These are phyloP conservation scores for Erigeron canadensis DNA, from an alignment of 129 eudicot species.

Conservation along the genomic window DNA sequence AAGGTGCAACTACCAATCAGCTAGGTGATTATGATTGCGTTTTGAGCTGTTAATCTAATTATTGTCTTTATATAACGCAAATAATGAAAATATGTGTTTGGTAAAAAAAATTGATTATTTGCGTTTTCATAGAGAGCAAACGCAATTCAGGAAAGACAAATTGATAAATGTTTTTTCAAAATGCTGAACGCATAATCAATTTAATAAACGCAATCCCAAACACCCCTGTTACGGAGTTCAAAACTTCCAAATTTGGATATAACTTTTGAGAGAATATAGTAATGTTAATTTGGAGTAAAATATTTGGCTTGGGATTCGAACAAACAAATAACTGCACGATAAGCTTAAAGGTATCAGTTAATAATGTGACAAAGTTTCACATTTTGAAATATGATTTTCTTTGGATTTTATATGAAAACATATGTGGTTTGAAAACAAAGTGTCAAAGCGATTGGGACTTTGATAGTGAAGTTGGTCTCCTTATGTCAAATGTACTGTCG, in stretches of 20 bases:
- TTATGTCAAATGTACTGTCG: constrained; percentile 31
- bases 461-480: constrained; percentile 30
- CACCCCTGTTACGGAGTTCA: background rate
- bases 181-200: background rate
- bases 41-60: background rate
- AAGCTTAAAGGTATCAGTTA: too few species aligned
- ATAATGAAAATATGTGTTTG: too few species aligned
- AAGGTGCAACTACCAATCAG: too few species aligned
- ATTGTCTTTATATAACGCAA: background rate
- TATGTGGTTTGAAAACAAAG: constrained; percentile 23
- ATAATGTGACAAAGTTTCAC: background rate
- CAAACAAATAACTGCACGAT: too few species aligned
- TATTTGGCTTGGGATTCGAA: too few species aligned
- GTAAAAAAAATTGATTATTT: background rate
- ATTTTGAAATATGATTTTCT: background rate
- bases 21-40: too few species aligned
- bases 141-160: background rate
- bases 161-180: background rate
- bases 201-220: background rate
- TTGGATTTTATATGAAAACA: background rate
- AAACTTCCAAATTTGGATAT: too few species aligned
- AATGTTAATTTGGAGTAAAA: too few species aligned
- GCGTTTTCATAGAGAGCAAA: background rate
- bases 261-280: too few species aligned
- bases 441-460: constrained; percentile 16